Percentiles rank a stretch among this genome's conserved stretches.
phyloP scores from a whole-genome alignment of 2,329 filamentous ascomycete species.

The Hymenoscyphus scutula region DNA sequence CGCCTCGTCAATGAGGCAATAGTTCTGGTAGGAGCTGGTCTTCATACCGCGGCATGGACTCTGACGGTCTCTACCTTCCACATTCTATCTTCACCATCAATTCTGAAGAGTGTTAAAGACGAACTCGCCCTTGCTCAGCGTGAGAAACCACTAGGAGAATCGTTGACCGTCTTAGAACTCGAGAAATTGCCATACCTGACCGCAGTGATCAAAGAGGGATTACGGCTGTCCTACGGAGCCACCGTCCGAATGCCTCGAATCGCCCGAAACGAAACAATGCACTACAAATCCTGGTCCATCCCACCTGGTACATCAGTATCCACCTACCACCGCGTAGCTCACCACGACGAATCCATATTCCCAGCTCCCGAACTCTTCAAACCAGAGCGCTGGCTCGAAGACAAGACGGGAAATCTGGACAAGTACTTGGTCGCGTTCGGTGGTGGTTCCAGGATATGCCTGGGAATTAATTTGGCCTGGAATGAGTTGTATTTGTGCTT shows the following conservation, averaged over 20 bases:
- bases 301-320: constrained; percentile 2
- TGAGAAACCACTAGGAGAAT: constrained; percentile 16
- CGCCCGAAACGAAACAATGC: neutral
- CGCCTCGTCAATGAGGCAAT: constrained; percentile 37
- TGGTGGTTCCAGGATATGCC: constrained; percentile 14
- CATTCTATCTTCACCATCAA: constrained; percentile 35
- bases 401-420: constrained; percentile 29
- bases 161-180: constrained; percentile 15
- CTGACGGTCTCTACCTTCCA: constrained; percentile 38
- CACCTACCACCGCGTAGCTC: neutral
- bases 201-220: constrained; percentile 34
- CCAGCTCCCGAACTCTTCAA: constrained; percentile 15
- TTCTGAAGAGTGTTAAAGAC: constrained; percentile 32
- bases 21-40: constrained; percentile 36
- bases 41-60: constrained; percentile 37
- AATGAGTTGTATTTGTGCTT: constrained; percentile 15
- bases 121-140: constrained; percentile 34
- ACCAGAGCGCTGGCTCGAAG: constrained; percentile 5
- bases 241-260: neutral
- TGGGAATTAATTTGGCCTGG: constrained; percentile 18
- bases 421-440: constrained; percentile 15
- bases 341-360: constrained; percentile 6
- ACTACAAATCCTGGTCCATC: constrained; percentile 6
- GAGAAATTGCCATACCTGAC: constrained; percentile 34
- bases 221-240: constrained; percentile 1